Evolutionary conservation across 2,329 filamentous ascomycete species (phyloP), one percentile per base, ranked within the genome.

Genomic region (Zasmidium angulare): DNA sequence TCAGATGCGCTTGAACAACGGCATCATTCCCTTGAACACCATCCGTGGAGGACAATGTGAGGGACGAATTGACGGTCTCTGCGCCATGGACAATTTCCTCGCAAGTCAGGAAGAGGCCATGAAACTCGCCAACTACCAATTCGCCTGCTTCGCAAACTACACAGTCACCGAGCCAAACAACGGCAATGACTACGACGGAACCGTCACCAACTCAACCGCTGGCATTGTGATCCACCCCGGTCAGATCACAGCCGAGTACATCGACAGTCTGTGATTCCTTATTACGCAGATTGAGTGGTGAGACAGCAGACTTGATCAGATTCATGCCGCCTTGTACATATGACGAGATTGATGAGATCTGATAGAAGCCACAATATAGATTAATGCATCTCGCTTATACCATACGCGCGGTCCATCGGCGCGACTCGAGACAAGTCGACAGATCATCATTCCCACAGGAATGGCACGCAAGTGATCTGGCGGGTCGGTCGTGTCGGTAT

Each of bases 101-200:
- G 65, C 68, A 7, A 78, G 75, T 61, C 78, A 81, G 68, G 65
- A 70, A 21, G 68, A 74, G 49, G 70, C 75, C 7, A 72, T 73
- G 50, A 68, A 71, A 47, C 52, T 78, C 62, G 74, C 75, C 24
- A 81, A 81, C 61, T 81, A 81, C 67, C 68, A 79, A 14, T 81
- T 76, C 62, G 77, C 76, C 40, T 82, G 79, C 67, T 80, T 79
- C 63, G 78, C 73, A 1, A 80, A 81, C 61, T 82, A 81, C 62
- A 79, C 77, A 1, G 63, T 81, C 46, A 52, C 62, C 1, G 70
- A 76, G 53, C 69, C 74, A 1, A 71, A 69, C 2, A 75, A 71
- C 60, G 75, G 73, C 0, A 66, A 71, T 46, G 79, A 81, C 62
- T 79, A 74, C 54, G 79, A 81, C 66, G 78, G 67, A 7, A 66